These are phyloP conservation scores for Cornus controversa DNA, from an alignment of 148 eudicot species.

Conservation along the genomic window DNA sequence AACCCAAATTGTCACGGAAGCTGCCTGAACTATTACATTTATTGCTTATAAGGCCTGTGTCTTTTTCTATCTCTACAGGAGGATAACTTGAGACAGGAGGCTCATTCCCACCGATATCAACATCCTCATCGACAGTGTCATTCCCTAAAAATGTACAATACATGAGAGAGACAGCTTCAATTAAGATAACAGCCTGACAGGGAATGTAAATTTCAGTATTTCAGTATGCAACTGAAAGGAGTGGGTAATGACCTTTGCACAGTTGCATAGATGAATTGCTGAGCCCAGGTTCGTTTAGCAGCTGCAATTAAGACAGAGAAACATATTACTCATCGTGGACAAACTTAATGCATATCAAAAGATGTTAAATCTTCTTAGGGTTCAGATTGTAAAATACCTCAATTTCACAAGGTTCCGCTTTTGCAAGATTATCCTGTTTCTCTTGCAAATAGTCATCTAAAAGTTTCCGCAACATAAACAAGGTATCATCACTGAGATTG, in stretches of 20 bases:
- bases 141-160: conserved; percentile 32
- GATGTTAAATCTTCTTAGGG: background rate
- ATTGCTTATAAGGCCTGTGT: conserved; percentile 18
- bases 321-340: background rate
- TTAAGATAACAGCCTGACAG: background rate
- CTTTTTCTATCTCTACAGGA: conserved; percentile 45
- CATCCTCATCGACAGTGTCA: conserved; percentile 50
- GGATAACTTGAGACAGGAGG: conserved; percentile 62
- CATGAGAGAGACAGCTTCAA: conserved; percentile 1
- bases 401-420: conserved; percentile 63
- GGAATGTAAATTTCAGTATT: background rate
- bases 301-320: conserved; percentile 33
- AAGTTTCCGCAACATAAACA: conserved; percentile 51
- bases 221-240: conserved; percentile 4
- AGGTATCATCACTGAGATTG: conserved; percentile 45
- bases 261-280: conserved; percentile 66
- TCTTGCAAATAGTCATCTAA: conserved; percentile 49
- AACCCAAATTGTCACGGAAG: conserved; percentile 14
- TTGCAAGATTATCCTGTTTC: conserved; percentile 32
- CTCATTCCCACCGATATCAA: conserved; percentile 63
- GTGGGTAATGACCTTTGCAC: conserved; percentile 43
- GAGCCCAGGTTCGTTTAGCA: conserved; percentile 52
- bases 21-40: conserved; percentile 17
- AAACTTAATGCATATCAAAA: background rate
- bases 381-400: conserved; percentile 43